Conservation (phyloP, 129 eudicot genomes). For the Artemisia annua region DNA sequence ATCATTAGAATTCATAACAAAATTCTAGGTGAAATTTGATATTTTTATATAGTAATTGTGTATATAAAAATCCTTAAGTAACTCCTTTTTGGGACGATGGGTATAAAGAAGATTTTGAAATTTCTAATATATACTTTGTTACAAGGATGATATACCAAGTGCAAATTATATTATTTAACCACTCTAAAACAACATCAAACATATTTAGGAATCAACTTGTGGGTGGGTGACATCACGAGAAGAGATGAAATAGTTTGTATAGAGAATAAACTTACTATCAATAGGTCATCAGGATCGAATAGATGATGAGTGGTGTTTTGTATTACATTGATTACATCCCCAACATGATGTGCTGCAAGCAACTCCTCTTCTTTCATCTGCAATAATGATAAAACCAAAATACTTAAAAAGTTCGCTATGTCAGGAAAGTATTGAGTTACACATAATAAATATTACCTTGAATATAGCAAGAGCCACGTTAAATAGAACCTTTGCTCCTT, state of each 20-base stretch:
- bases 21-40: not conserved
- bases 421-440: not conserved
- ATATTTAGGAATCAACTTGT: not conserved
- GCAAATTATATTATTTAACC: too few species aligned
- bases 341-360: conserved; percentile 67
- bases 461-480: conserved; percentile 92
- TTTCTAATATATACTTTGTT: too few species aligned
- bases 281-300: conserved; percentile 89
- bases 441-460: conserved; percentile 48
- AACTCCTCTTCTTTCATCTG: conserved; percentile 96
- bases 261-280: conserved; percentile 52
- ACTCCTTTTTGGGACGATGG: too few species aligned
- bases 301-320: conserved; percentile 85
- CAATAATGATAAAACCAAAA: conserved; percentile 26
- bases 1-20: not conserved
- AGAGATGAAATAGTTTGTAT: not conserved
- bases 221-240: not conserved
- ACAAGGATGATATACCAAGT: too few species aligned
- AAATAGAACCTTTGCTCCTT: conserved; percentile 84
- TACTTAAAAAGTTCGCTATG: not conserved
- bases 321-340: conserved; percentile 80
- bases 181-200: too few species aligned
- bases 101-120: too few species aligned
- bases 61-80: too few species aligned
- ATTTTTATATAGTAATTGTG: not conserved